These are phyloP conservation scores for Glycine latifolia DNA, from an alignment of 306 rosid species.

Conservation along the genomic window DNA sequence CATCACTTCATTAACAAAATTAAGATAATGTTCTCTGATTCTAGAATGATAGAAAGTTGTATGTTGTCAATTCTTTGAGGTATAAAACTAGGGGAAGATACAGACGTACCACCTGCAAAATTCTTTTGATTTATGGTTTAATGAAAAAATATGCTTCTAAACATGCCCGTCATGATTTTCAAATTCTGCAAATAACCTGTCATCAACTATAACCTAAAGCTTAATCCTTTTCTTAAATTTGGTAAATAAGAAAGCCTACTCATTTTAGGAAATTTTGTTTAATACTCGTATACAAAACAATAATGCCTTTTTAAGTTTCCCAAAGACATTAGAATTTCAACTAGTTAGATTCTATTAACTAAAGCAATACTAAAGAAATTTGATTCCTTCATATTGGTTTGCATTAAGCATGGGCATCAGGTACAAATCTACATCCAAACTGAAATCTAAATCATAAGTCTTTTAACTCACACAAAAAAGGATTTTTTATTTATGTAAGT, in stretches of 20 bases:
- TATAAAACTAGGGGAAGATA: background rate
- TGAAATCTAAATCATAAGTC: slow-evolving; percentile 8
- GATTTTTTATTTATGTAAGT: background rate
- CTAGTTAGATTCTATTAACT: slow-evolving; percentile 7
- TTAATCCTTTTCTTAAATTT: slow-evolving; percentile 19
- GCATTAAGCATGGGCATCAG: slow-evolving; percentile 2
- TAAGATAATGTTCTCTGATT: slow-evolving; percentile 31
- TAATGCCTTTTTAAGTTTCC: background rate
- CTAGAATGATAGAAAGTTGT: slow-evolving; percentile 16
- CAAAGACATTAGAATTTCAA: background rate
- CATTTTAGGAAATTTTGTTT: too few species aligned
- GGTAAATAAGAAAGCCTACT: background rate
- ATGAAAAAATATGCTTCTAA: background rate
- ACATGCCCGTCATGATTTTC: background rate
- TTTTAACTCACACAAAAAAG: background rate
- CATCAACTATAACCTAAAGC: slow-evolving; percentile 13
- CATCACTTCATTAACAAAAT: slow-evolving; percentile 34
- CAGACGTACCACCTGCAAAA: background rate
- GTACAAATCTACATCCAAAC: background rate
- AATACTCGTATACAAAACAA: background rate
- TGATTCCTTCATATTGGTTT: too few species aligned
- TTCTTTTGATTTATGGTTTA: background rate
- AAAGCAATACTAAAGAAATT: slow-evolving; percentile 2
- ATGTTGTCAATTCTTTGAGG: slow-evolving; percentile 7
- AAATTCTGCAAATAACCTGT: slow-evolving; percentile 5